These are phyloP conservation scores for Sporothrix schenckii DNA, from an alignment of 2,329 filamentous ascomycete species.

Conservation along the genomic window DNA sequence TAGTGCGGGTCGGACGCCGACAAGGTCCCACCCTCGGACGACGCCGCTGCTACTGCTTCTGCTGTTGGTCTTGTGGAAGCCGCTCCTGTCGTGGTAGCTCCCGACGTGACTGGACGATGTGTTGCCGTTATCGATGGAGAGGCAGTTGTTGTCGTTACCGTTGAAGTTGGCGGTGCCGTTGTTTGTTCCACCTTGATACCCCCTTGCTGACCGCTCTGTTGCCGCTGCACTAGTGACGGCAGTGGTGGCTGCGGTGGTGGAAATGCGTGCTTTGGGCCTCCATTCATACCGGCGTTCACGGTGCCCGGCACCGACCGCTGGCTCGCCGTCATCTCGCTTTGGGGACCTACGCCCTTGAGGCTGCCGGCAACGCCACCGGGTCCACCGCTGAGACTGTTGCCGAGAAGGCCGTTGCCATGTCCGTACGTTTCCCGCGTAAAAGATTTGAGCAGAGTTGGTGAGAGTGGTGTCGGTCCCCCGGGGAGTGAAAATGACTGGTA, in stretches of 20 bases:
- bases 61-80: constrained; percentile 22
- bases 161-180: constrained; percentile 23
- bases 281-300: constrained; percentile 17
- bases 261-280: background rate
- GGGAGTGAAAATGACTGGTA: constrained; percentile 42
- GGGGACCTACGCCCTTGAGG: constrained; percentile 29
- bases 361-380: constrained; percentile 2
- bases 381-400: constrained; percentile 20
- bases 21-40: background rate
- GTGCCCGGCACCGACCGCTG: constrained; percentile 29
- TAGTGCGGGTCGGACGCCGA: constrained; percentile 47
- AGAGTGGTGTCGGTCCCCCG: constrained; percentile 33
- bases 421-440: constrained; percentile 38
- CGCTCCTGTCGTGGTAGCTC: background rate
- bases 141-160: constrained; percentile 21
- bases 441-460: constrained; percentile 35
- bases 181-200: background rate
- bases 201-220: constrained; percentile 27
- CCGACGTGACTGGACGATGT: background rate
- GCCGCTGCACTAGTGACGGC: constrained; percentile 4
- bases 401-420: constrained; percentile 13
- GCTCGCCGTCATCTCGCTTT: constrained; percentile 30
- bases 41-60: constrained; percentile 10
- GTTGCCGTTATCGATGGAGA: constrained; percentile 17
- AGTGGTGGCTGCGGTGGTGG: constrained; percentile 18